Percentiles rank a stretch among this genome's conserved stretches.
Conservation (phyloP, 768 basidiomycete genomes). For the Kondoa subrosea region DNA sequence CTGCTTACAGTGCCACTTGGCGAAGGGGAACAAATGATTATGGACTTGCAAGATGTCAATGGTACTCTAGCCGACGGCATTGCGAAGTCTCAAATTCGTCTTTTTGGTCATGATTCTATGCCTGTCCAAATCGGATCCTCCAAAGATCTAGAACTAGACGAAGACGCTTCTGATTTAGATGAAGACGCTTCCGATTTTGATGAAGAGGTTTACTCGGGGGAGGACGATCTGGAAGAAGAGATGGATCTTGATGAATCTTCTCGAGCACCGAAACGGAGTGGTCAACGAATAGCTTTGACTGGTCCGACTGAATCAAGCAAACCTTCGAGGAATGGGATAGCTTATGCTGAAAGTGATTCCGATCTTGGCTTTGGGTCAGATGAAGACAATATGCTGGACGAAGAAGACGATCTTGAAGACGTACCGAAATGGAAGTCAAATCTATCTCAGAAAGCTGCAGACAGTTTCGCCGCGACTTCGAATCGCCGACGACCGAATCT, state of each 20-base stretch:
- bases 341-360: background rate
- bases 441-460: conserved; percentile 41
- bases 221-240: conserved; percentile 27
- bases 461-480: conserved; percentile 36
- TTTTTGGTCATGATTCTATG: conserved; percentile 65
- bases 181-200: conserved; percentile 29
- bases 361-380: conserved; percentile 23
- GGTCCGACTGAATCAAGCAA: conserved; percentile 28
- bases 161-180: conserved; percentile 22
- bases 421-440: conserved; percentile 60
- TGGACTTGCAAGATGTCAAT: conserved; percentile 76
- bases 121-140: conserved; percentile 37
- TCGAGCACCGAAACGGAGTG: background rate
- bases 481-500: conserved; percentile 48
- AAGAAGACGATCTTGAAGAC: conserved; percentile 35
- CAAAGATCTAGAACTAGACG: conserved; percentile 22
- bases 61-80: conserved; percentile 71
- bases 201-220: conserved; percentile 32
- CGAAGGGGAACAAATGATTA: conserved; percentile 94
- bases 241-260: conserved; percentile 4
- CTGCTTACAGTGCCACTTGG: conserved; percentile 34
- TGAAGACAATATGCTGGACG: conserved; percentile 35
- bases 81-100: conserved; percentile 57
- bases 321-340: background rate
- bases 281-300: conserved; percentile 21